Percentiles rank a stretch among this genome's conserved stretches.
Conservation (phyloP, 129 eudicot species). For the Mikania micrantha region DNA sequence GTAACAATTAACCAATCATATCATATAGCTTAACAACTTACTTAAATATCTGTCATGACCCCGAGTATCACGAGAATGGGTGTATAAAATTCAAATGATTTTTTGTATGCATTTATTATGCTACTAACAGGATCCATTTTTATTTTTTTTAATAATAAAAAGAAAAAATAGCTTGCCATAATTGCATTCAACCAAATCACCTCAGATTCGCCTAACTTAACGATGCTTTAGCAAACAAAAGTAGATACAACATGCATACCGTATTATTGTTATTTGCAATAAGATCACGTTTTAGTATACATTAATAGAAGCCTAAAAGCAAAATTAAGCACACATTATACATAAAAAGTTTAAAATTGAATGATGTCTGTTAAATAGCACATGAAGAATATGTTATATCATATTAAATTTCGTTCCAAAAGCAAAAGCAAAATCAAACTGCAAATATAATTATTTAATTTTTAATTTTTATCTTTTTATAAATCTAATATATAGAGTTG, state of each 20-base stretch:
- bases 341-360: not conserved
- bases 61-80: too few species aligned
- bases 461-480: too few species aligned
- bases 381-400: not conserved
- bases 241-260: not conserved
- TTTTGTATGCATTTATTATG: not conserved
- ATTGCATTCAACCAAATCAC: not conserved
- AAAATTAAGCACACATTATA: slow-evolving; percentile 3
- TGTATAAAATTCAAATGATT: not conserved
- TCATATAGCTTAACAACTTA: too few species aligned
- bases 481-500: too few species aligned
- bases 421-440: not conserved
- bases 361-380: not conserved
- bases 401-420: not conserved
- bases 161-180: not conserved
- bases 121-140: not conserved
- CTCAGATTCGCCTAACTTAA: slow-evolving; percentile 20
- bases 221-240: slow-evolving; percentile 11
- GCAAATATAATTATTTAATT: too few species aligned
- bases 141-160: not conserved
- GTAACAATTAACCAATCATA: too few species aligned
- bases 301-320: not conserved
- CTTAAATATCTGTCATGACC: too few species aligned
- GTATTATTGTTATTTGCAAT: not conserved
- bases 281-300: slow-evolving; percentile 9